phyloP scores from a whole-genome alignment of 2,329 filamentous ascomycete species.

The Nigrospora oryzae region DNA sequence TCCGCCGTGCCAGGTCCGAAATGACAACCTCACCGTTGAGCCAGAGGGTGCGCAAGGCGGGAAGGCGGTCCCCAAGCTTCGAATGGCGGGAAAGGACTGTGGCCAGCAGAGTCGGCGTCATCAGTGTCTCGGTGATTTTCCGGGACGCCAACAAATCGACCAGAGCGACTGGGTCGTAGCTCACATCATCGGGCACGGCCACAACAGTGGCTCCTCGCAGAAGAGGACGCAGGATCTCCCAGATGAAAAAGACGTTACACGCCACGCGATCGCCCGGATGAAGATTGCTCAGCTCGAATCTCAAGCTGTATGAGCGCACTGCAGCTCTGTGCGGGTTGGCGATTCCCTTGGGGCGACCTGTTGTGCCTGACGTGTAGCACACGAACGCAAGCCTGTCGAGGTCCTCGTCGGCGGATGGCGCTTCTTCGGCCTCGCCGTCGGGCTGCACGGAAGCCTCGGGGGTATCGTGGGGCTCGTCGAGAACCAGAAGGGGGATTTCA shows the following conservation, averaged over 20 bases:
- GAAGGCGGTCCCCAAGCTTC: slow-evolving; percentile 53
- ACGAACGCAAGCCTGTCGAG: slow-evolving; percentile 70
- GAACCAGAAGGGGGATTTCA: slow-evolving; percentile 52
- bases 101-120: slow-evolving; percentile 73
- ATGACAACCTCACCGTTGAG: slow-evolving; percentile 79
- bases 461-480: slow-evolving; percentile 41
- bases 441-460: slow-evolving; percentile 18
- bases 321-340: slow-evolving; percentile 70
- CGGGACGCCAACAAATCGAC: slow-evolving; percentile 61
- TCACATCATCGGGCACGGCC: slow-evolving; percentile 65
- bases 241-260: slow-evolving; percentile 85
- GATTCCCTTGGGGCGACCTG: slow-evolving; percentile 69
- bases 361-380: slow-evolving; percentile 73
- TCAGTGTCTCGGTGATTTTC: slow-evolving; percentile 69
- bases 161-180: slow-evolving; percentile 68
- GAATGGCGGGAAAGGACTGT: slow-evolving; percentile 65
- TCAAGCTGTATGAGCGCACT: slow-evolving; percentile 64
- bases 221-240: slow-evolving; percentile 74
- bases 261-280: slow-evolving; percentile 67
- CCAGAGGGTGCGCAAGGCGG: slow-evolving; percentile 64
- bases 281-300: slow-evolving; percentile 63
- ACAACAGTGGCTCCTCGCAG: slow-evolving; percentile 69
- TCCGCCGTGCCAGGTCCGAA: slow-evolving; percentile 63
- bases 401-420: slow-evolving; percentile 53
- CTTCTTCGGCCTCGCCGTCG: slow-evolving; percentile 25